These are phyloP conservation scores for Boeremia exigua DNA, from an alignment of 2,329 filamentous ascomycete species.

Conservation along the genomic window DNA sequence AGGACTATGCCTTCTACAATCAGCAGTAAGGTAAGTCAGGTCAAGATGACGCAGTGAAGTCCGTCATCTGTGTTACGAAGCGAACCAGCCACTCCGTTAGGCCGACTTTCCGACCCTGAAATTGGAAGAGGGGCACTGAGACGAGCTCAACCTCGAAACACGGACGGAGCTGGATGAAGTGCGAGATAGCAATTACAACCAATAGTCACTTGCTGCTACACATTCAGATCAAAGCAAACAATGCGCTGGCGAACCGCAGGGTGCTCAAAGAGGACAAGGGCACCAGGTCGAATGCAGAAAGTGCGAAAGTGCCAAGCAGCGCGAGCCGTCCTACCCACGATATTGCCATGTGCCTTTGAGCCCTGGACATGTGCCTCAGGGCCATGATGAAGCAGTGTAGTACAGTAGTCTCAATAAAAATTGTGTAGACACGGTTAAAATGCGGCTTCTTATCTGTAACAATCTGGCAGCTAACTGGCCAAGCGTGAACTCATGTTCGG, in stretches of 20 bases:
- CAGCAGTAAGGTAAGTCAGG: not conserved
- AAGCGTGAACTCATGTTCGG: conserved; percentile 11
- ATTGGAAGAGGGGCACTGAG: not conserved
- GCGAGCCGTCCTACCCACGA: conserved; percentile 9
- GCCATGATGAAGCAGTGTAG: no score
- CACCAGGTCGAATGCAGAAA: conserved; percentile 11
- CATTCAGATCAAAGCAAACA: not conserved
- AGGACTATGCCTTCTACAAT: not conserved
- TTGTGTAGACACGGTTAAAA: no score
- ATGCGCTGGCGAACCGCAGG: conserved; percentile 7
- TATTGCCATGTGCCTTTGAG: not conserved
- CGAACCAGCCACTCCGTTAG: not conserved
- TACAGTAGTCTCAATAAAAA: no score
- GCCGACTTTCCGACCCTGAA: not conserved
- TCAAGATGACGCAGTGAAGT: conserved; percentile 3
- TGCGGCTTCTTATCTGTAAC: not conserved
- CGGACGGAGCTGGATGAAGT: not conserved
- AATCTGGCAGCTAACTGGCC: conserved; percentile 1
- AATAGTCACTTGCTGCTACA: not conserved
- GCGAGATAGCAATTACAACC: not conserved
- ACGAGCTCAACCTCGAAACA: not conserved
- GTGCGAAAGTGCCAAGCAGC: conserved; percentile 6
- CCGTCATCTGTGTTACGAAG: not conserved
- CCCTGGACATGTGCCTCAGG: no score
- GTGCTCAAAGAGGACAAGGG: conserved; percentile 4